Base-by-base conservation (phyloP, 306 rosid genomes). In the Gillenia trifoliata region DNA sequence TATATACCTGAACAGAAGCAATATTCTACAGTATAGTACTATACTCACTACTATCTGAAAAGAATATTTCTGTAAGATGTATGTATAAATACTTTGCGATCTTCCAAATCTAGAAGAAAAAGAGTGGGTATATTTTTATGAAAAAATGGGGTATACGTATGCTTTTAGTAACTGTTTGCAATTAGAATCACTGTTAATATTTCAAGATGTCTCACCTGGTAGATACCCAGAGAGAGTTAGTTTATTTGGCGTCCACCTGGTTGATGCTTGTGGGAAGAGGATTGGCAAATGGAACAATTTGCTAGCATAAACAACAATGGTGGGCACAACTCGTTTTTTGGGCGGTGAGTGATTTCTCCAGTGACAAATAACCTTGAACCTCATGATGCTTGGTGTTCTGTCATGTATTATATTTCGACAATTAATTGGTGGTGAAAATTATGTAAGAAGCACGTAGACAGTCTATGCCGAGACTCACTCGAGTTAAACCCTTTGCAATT, bases 221-320 rank as follows among this genome's bases (percentile, higher is more conserved):
- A 6, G 5, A 28, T 54, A 47, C 56, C 17, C 28, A 11, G 73
- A 16, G 60, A 47, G 60, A 19, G 33, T 49, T 50, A 41, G 12
- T 52, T n/a, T 1, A 16, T 52, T 71, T 55, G 52, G 34, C 1
- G 34, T 34, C 33, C 61, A 55, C 34, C 64, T 22, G 75, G 52
- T 71, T 70, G 31, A 33, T 55, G 10, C 65, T 28, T 3, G 2
- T 34, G 22, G 74, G 63, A 36, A 31, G n/a, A 38, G 65, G n/a
- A n/a, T 71, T 71, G 65, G 75, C 75, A 34, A 71, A 34, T 56
- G 52, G 65, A 71, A 71, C 64, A 60, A n/a, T n/a, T n/a, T n/a
- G n/a, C n/a, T n/a, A n/a, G n/a, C n/a, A n/a, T n/a, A n/a, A n/a
- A n/a, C n/a, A n/a, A n/a, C n/a, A n/a, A n/a, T n/a, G n/a, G n/a